A percentile compares a stretch with the other conserved stretches of the same genome.
These are phyloP conservation scores for Gossypium aridum DNA, from an alignment of 441 rosid species.

Conservation along the genomic window DNA sequence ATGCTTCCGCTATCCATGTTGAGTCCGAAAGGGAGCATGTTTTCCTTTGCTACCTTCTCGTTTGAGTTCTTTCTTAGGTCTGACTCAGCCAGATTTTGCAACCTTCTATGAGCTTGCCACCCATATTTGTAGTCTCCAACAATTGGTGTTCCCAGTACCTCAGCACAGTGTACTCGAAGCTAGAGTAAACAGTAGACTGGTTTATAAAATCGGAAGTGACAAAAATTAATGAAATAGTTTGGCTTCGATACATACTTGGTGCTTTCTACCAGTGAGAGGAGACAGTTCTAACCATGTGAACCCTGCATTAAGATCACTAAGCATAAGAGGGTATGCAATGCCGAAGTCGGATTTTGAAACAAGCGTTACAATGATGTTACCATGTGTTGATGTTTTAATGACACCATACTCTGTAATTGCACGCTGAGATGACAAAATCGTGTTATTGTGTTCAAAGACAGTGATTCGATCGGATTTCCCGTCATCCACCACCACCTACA, in stretches of 20 bases:
- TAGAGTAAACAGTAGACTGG: slow-evolving; percentile 22
- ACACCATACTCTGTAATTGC: slow-evolving; percentile 81
- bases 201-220: neutral
- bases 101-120: slow-evolving; percentile 69
- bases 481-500: slow-evolving; percentile 69
- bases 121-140: slow-evolving; percentile 91
- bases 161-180: slow-evolving; percentile 96
- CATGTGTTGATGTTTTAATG: slow-evolving; percentile 50
- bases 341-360: neutral
- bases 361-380: slow-evolving; percentile 24
- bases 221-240: neutral
- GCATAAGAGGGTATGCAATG: neutral
- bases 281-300: slow-evolving; percentile 82
- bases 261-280: slow-evolving; percentile 93
- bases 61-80: slow-evolving; percentile 14
- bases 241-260: slow-evolving; percentile 52
- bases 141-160: slow-evolving; percentile 84
- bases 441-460: slow-evolving; percentile 36
- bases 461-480: slow-evolving; percentile 92
- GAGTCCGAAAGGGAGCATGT: slow-evolving; percentile 49
- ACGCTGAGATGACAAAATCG: slow-evolving; percentile 50
- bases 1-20: slow-evolving; percentile 71
- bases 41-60: slow-evolving; percentile 17
- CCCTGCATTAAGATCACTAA: slow-evolving; percentile 37
- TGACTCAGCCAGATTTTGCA: slow-evolving; percentile 27